Conservation (phyloP, 2,329 filamentous ascomycete species). For the Samsoniella hepiali region DNA sequence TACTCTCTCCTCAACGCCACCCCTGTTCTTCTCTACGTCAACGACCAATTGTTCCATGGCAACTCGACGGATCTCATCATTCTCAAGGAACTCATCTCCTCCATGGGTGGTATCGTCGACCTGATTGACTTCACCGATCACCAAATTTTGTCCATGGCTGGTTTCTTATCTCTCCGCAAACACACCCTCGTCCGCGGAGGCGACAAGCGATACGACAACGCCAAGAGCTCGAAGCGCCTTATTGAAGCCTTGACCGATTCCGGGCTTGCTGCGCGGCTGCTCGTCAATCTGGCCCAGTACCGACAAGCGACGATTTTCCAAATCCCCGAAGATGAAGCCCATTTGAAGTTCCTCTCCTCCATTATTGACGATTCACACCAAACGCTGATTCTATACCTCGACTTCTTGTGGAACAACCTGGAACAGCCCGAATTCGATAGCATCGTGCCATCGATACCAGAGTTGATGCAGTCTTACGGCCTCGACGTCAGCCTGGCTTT, state of each 20-base stretch:
- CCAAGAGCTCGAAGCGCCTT: conserved; percentile 72
- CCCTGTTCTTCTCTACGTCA: conserved; percentile 86
- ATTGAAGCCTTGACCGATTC: conserved; percentile 76
- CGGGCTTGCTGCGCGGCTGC: conserved; percentile 72
- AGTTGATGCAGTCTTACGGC: conserved; percentile 73
- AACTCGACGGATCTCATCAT: conserved; percentile 91
- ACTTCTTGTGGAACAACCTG: conserved; percentile 79
- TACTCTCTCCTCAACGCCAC: conserved; percentile 80
- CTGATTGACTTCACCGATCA: conserved; percentile 84
- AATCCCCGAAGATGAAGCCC: conserved; percentile 66
- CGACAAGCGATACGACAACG: conserved; percentile 76
- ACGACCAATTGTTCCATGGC: conserved; percentile 74
- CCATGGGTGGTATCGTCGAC: conserved; percentile 91
- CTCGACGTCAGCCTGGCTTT: conserved; percentile 81
- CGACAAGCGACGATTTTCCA: conserved; percentile 81
- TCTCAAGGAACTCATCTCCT: conserved; percentile 81
- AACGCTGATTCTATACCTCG: conserved; percentile 82
- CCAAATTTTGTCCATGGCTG: conserved; percentile 84
- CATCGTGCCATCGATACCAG: conserved; percentile 70
- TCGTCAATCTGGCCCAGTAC: conserved; percentile 90
- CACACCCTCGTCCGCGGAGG: conserved; percentile 77
- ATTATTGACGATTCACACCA: conserved; percentile 88
- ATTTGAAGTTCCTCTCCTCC: conserved; percentile 84
- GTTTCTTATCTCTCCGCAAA: conserved; percentile 73
- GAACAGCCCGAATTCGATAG: conserved; percentile 72